Conservation (phyloP, 2,329 filamentous ascomycete species). For the Pseudocercospora eumusae region DNA sequence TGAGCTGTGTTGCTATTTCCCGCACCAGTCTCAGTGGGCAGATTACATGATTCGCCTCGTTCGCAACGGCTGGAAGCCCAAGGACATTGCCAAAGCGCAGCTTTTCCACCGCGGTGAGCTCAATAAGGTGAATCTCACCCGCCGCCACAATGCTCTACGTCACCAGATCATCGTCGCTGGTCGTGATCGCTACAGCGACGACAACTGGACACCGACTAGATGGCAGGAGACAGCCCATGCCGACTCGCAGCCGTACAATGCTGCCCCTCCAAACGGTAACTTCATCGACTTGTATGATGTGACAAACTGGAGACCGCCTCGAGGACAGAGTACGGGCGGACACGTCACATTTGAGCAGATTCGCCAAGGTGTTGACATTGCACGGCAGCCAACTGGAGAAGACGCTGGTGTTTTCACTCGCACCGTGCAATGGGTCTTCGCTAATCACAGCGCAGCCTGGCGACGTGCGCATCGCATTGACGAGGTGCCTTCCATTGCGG, state of each 20-base stretch:
- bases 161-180: background rate
- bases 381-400: conserved; percentile 5
- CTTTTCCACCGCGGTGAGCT: conserved; percentile 3
- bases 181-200: background rate
- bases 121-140: background rate
- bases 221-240: background rate
- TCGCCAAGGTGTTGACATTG: conserved; percentile 1
- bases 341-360: background rate
- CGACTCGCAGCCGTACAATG: background rate
- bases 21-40: conserved; percentile 3
- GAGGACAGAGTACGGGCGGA: background rate
- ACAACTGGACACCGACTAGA: background rate
- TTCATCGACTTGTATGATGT: background rate
- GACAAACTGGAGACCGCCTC: background rate
- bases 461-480: conserved; percentile 25
- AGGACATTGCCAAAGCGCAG: conserved; percentile 1
- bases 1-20: conserved; percentile 6
- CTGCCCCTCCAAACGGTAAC: background rate
- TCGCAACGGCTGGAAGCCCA: conserved; percentile 6
- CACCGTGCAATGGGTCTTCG: conserved; percentile 2
- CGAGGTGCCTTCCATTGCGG: background rate
- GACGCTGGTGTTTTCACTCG: conserved; percentile 13
- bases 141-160: background rate
- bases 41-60: conserved; percentile 7
- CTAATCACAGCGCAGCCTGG: background rate